Percentiles rank a stretch among this genome's conserved stretches.
Evolutionary conservation across 768 basidiomycete species (phyloP).

Genomic region (Termitomyces sp.): DNA sequence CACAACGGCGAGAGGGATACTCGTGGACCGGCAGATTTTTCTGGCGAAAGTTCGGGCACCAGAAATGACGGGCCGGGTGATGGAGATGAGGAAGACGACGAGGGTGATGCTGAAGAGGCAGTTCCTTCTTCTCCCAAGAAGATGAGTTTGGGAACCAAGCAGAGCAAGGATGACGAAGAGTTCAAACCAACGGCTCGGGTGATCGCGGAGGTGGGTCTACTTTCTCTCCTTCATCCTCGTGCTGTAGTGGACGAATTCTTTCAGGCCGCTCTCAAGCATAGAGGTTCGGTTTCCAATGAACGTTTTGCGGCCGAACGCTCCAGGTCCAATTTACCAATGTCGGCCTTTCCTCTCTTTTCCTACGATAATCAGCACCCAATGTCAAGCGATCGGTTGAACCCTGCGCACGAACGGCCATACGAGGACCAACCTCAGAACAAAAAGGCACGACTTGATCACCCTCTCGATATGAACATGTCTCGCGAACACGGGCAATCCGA

Average conservation of each 20-base stretch:
- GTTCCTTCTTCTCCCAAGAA: conserved; percentile 7
- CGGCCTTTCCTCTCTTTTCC: conserved; percentile 8
- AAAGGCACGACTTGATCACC: conserved; percentile 14
- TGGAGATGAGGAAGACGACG: conserved; percentile 27
- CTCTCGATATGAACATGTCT: conserved; percentile 4
- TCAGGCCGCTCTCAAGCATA: conserved; percentile 4
- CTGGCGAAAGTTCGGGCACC: conserved; percentile 17
- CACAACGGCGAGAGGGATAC: conserved; percentile 35
- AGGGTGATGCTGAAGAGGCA: conserved; percentile 12
- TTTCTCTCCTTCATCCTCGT: not conserved
- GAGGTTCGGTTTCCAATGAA: conserved; percentile 4
- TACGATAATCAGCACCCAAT: conserved; percentile 16
- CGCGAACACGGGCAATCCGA: conserved; percentile 12
- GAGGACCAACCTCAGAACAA: conserved; percentile 18
- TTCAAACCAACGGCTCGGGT: conserved; percentile 9
- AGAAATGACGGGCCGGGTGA: conserved; percentile 20
- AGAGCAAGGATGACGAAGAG: conserved; percentile 11
- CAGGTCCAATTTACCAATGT: conserved; percentile 5
- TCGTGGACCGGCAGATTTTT: conserved; percentile 33
- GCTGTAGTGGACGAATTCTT: not conserved
- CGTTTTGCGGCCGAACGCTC: conserved; percentile 6
- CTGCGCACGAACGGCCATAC: conserved; percentile 19
- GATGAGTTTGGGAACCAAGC: not conserved
- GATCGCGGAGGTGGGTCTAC: conserved; percentile 11
- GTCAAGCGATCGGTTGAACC: conserved; percentile 21